These are phyloP conservation scores for Begonia peltatifolia DNA, from an alignment of 306 rosid genomes.

Conservation along the genomic window DNA sequence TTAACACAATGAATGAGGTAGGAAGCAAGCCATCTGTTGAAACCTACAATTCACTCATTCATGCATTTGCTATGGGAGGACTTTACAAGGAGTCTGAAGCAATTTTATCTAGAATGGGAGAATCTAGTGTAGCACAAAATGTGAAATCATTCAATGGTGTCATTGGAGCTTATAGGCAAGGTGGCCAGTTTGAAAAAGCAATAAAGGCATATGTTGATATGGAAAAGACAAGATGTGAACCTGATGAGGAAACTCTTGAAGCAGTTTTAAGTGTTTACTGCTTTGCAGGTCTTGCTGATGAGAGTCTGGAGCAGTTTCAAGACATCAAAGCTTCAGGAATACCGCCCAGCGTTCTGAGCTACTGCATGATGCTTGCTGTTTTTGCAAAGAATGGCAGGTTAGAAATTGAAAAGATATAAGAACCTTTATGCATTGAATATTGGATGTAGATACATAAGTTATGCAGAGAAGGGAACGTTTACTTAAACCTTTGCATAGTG, in stretches of 20 bases:
- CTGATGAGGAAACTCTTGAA: constrained; percentile 69
- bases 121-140: constrained; percentile 40
- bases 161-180: constrained; percentile 79
- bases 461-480: too few relatives aligned
- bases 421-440: too few relatives aligned
- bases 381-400: constrained; percentile 81
- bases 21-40: constrained; percentile 57
- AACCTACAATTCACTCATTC: constrained; percentile 64
- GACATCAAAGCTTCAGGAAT: constrained; percentile 73
- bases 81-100: constrained; percentile 66
- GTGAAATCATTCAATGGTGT: constrained; percentile 59
- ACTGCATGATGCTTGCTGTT: constrained; percentile 95
- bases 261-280: constrained; percentile 69
- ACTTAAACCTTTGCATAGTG: too few relatives aligned
- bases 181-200: constrained; percentile 82
- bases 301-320: constrained; percentile 79
- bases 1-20: constrained; percentile 87
- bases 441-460: too few relatives aligned
- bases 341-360: constrained; percentile 76
- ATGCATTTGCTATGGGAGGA: constrained; percentile 68
- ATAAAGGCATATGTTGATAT: constrained; percentile 59
- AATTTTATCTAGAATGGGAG: constrained; percentile 39
- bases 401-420: constrained; percentile 1
- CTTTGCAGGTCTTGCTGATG: constrained; percentile 76
- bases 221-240: constrained; percentile 68